Conservation (phyloP, 2,329 filamentous ascomycete species). For the Onygena corvina region DNA sequence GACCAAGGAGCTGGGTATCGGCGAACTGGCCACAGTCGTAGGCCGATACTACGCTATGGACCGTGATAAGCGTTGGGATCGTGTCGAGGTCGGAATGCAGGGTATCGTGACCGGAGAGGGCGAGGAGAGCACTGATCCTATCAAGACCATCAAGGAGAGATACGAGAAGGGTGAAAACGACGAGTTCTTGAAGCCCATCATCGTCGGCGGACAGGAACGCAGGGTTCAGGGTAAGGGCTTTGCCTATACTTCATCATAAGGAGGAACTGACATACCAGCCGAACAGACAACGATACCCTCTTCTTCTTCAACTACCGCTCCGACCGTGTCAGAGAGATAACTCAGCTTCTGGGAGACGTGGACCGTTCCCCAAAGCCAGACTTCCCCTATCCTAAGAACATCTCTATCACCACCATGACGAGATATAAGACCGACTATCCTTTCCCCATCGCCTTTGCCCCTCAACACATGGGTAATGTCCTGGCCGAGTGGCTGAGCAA, state of each 20-base stretch:
- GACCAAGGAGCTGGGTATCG: constrained; percentile 70
- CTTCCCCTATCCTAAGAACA: constrained; percentile 87
- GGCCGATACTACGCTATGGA: constrained; percentile 99
- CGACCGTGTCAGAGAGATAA: constrained; percentile 91
- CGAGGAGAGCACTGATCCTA: constrained; percentile 69
- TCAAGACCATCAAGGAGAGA: constrained; percentile 73
- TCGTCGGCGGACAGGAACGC: constrained; percentile 73
- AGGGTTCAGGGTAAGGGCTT: constrained; percentile 61
- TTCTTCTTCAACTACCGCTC: constrained; percentile 99
- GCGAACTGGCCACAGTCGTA: constrained; percentile 83
- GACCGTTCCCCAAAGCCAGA: constrained; percentile 84
- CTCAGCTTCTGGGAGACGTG: constrained; percentile 80
- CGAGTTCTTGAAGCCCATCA: constrained; percentile 97
- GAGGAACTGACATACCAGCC: neutral
- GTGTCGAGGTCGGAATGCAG: constrained; percentile 79
- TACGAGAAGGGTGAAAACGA: constrained; percentile 85
- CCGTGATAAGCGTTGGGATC: constrained; percentile 98
- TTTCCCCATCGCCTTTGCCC: constrained; percentile 83
- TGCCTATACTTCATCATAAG: neutral
- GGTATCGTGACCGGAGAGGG: constrained; percentile 77
- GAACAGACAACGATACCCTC: constrained; percentile 70
- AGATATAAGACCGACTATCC: constrained; percentile 93
- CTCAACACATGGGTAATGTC: constrained; percentile 96
- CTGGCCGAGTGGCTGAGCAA: constrained; percentile 91
- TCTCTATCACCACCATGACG: constrained; percentile 86